These are phyloP conservation scores for Flueggea neowawraea DNA, from an alignment of 441 rosid species.

Conservation along the genomic window DNA sequence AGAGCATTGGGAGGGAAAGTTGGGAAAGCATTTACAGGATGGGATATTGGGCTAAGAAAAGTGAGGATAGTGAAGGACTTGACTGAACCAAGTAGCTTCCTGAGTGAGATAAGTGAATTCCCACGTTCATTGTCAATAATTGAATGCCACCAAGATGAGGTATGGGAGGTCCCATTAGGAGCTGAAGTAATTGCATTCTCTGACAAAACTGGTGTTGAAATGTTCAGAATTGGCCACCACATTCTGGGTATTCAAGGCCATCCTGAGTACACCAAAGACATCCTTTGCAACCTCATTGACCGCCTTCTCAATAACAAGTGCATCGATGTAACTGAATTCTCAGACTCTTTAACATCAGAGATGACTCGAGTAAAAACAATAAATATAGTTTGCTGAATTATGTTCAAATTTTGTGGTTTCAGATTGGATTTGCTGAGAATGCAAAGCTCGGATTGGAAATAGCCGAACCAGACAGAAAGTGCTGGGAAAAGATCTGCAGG, in stretches of 20 bases:
- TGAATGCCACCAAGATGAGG: slow-evolving; percentile 83
- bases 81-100: slow-evolving; percentile 11
- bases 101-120: slow-evolving; percentile 26
- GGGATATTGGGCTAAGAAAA: slow-evolving; percentile 72
- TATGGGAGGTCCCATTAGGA: slow-evolving; percentile 66
- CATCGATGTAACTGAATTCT: slow-evolving; percentile 36
- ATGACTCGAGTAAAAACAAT: no score
- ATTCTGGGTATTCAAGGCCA: slow-evolving; percentile 86
- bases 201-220: slow-evolving; percentile 70
- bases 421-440: slow-evolving; percentile 57
- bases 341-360: no score
- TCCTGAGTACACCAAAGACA: slow-evolving; percentile 86
- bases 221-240: slow-evolving; percentile 52
- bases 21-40: slow-evolving; percentile 58
- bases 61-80: slow-evolving; percentile 49
- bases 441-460: slow-evolving; percentile 51
- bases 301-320: slow-evolving; percentile 44
- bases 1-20: slow-evolving; percentile 75
- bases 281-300: slow-evolving; percentile 58
- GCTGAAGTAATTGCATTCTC: slow-evolving; percentile 72
- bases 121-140: slow-evolving; percentile 50
- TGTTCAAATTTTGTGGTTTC: slow-evolving; percentile 11
- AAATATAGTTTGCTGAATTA: not conserved
- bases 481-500: slow-evolving; percentile 69
- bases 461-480: slow-evolving; percentile 60